Conservation (phyloP, 2,329 filamentous ascomycete species). For the Trichoderma arundinaceum region DNA sequence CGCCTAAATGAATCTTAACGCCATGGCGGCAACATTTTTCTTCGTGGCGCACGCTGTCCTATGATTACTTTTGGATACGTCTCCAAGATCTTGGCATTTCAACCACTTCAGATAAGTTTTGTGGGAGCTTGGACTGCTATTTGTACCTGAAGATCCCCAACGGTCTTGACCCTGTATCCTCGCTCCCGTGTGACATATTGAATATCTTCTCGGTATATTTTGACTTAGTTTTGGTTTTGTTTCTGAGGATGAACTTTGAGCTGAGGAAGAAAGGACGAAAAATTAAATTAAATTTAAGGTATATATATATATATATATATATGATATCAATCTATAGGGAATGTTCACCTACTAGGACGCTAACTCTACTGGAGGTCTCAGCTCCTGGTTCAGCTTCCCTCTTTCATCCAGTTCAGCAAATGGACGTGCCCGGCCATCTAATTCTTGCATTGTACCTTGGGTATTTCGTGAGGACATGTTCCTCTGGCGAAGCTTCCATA, state of each 20-base stretch:
- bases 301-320: background rate
- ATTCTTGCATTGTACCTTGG: background rate
- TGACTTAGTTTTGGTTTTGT: too few species aligned
- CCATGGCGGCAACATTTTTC: slow-evolving; percentile 2
- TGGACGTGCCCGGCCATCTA: background rate
- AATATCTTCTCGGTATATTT: background rate
- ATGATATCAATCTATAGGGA: background rate
- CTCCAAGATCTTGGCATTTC: background rate
- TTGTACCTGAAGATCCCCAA: background rate
- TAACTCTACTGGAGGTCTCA: slow-evolving; percentile 6
- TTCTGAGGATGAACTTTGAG: too few species aligned
- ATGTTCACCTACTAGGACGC: background rate
- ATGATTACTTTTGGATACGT: background rate
- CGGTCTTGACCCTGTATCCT: background rate
- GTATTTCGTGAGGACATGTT: background rate
- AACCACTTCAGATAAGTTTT: background rate
- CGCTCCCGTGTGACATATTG: too few species aligned
- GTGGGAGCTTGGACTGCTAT: background rate
- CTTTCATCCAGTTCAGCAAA: slow-evolving; percentile 6
- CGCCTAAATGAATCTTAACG: slow-evolving; percentile 5
- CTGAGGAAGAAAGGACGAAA: too few species aligned
- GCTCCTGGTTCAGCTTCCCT: slow-evolving; percentile 1
- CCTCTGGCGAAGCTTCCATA: slow-evolving; percentile 16
- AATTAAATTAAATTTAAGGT: background rate
- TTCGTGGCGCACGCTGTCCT: background rate